Evolutionary conservation across 139 green algal species (phyloP).

Genomic region (Picochlorum sp.): DNA sequence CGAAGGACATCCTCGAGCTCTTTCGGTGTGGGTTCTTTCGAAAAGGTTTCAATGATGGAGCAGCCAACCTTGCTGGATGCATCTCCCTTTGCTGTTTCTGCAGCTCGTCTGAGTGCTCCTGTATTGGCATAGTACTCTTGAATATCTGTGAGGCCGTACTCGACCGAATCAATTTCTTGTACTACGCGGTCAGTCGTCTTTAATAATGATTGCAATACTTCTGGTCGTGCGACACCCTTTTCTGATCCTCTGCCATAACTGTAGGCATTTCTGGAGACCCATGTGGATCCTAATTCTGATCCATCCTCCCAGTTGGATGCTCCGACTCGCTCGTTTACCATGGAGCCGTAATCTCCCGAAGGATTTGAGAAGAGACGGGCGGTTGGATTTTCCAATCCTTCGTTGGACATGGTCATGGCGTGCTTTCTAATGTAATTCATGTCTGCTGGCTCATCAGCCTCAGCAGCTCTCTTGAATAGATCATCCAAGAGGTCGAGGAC

Average conservation of each 20-base stretch:
- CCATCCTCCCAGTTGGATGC: slow-evolving; percentile 63
- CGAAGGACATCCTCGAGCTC: slow-evolving; percentile 88
- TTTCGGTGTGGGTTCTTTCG: slow-evolving; percentile 49
- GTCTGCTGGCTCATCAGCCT: slow-evolving; percentile 65
- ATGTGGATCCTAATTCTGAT: slow-evolving; percentile 90
- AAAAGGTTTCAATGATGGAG: slow-evolving; percentile 81
- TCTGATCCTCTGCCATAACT: slow-evolving; percentile 80
- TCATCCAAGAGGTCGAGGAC: slow-evolving; percentile 96
- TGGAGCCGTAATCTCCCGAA: slow-evolving; percentile 89
- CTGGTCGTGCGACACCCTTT: slow-evolving; percentile 59
- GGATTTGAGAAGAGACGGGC: slow-evolving; percentile 92
- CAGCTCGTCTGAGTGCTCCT: slow-evolving; percentile 76
- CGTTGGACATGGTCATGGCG: slow-evolving; percentile 42
- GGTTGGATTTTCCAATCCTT: slow-evolving; percentile 52
- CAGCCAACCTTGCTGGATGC: slow-evolving; percentile 37
- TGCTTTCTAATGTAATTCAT: slow-evolving; percentile 95
- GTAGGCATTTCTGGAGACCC: slow-evolving; percentile 88
- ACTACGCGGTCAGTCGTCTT: slow-evolving; percentile 76
- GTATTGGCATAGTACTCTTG: slow-evolving; percentile 51
- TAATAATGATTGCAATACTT: slow-evolving; percentile 71
- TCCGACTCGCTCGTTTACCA: slow-evolving; percentile 97
- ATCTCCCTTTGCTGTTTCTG: slow-evolving; percentile 42
- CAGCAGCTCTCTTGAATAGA: slow-evolving; percentile 35
- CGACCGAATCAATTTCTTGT: slow-evolving; percentile 87
- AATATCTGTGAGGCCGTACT: slow-evolving; percentile 94